Evolutionary conservation across 1,284 basidiomycete species (phyloP), one percentile per base, ranked within the genome.

Genomic region (Anthracocystis walkeri): DNA sequence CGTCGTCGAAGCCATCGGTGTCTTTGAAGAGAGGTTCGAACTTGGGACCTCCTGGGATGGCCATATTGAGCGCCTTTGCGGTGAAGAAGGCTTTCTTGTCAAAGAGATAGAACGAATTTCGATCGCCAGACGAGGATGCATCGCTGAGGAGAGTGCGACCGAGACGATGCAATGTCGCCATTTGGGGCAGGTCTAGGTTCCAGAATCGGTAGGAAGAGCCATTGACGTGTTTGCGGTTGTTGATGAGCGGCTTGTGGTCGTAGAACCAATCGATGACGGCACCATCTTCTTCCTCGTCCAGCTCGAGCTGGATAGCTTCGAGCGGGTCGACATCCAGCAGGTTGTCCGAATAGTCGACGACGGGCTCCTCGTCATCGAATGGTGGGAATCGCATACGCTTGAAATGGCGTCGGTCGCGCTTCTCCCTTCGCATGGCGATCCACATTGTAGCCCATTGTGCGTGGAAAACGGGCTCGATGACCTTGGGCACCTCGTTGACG

Each of bases 341-440:
- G 86, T 99, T 99, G 88, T 99, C 97, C 65, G 80, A 78, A 49
- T 85, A 84, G 69, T 84, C 83, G n/a, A 83, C 77, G 12, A 97
- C 80, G 41, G 82, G 82, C 85, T 99, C 97, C 87, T 99, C 97
- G 83, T 99, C 97, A 82, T 99, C 97, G 83, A 99, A 99, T 0
- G 97, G 97, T 40, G 97, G 97, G 88, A 99, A 99, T n/a, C 97
- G 91, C 95, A 99, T 99, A 57, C 97, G 93, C 88, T 99, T 99
- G 88, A 99, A 99, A 86, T 99, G 97, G 58, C 97, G 89, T 84
- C 97, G 93, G 86, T 99, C 97, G 66, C 97, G 91, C 89, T 99
- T 99, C 88, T 99, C 97, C 78, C 97, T 89, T 77, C 97, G 90
- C 97, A 99, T 99, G 21, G 97, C 96, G 41, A 99, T 89, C 97